Base-by-base conservation (phyloP, 441 rosid genomes). In the Capsella rubella region DNA sequence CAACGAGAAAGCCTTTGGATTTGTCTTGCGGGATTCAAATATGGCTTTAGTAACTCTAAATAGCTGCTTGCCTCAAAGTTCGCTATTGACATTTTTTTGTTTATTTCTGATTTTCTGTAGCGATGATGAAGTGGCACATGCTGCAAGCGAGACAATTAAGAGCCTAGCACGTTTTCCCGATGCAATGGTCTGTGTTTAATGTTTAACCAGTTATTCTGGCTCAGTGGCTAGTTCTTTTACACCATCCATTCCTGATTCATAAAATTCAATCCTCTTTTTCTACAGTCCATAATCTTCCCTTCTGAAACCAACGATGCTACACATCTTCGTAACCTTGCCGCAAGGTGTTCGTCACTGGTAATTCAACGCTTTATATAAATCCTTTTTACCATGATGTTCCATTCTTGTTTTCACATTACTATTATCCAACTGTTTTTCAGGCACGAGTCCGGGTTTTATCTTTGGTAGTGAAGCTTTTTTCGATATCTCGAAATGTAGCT, bases 381-480 rank as follows among this genome's bases (percentile, higher is more conserved):
- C 11, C 2, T n/a, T 43, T 27, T 60, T 16, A 72, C 34, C 35
- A 8, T 55, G 29, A 15, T 40, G n/a, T 45, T 61, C 34, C 56
- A 32, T 61, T 49, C 37, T 43, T 65, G 25, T n/a, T 31, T 18
- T 51, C 13, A 5, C 5, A 12, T 71, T n/a, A 67, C 58, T 11
- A 4, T 66, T 29, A 28, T 28, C 16, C 9, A 50, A 74, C 59
- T 67, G 14, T 53, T 67, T 82, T 84, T 71, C 88, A 94, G 99
- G 99, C 85, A 67, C 96, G 89, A 56, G 88, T 84, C 9, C 93
- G 94, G 49, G 82, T 91, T 61, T 77, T 90, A 45, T 81, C 97
- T 60, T 80, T 94, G 85, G 79, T 94, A 64, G 97, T 94, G 91
- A 90, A 89, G 87, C 82, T 94, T 61, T 94, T 94, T 76, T 86